Evolutionary conservation across 495 filamentous ascomycete genomes (phyloP), one percentile per base, ranked within the genome.

Genomic region (Penicillium herquei): DNA sequence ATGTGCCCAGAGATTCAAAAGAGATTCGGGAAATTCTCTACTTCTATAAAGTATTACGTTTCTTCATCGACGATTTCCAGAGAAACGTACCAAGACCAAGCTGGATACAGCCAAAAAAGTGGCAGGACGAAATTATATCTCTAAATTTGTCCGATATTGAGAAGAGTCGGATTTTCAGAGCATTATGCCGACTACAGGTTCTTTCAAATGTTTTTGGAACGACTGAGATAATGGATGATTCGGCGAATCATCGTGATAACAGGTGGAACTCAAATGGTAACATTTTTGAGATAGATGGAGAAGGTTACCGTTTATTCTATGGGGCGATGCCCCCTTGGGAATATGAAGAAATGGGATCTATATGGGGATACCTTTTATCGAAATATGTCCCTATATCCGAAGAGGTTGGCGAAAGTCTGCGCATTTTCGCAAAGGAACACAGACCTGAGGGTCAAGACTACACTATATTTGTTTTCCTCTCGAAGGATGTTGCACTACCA

Each of bases 101-200:
- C 9, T 47, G 44, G 44, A 47, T 47, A n/a, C 6, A 21, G 17
- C 26, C 44, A 21, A 32, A n/a, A 21, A 1, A 47, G 10, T 47
- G 44, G 44, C 9, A 32, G n/a, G 37, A 11, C 7, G 30, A 33
- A 26, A 2, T 26, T 11, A 37, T 54, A 35, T 17, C 37, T 12
- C 26, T 58, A 8, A 13, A 33, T 13, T 14, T 58, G 6, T 54
- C 30, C 11, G 13, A 58, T 14, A 6, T 12, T 21, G 33, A 52
- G 49, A 54, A 54, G 39, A 3, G 37, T 14, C 56, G 56, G 26
- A 49, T 58, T 30, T 14, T 58, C 26, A 48, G 56, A 49, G 56
- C 56, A 32, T 34, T 58, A 35, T 58, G 56, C 42, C 56, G 56
- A 42, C 35, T 58, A 32, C 50, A 54, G 17, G 30, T 26, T 26